Evolutionary conservation across 2,329 filamentous ascomycete species (phyloP), one percentile per base, ranked within the genome.

Genomic region (Lasiodiplodia sp.): DNA sequence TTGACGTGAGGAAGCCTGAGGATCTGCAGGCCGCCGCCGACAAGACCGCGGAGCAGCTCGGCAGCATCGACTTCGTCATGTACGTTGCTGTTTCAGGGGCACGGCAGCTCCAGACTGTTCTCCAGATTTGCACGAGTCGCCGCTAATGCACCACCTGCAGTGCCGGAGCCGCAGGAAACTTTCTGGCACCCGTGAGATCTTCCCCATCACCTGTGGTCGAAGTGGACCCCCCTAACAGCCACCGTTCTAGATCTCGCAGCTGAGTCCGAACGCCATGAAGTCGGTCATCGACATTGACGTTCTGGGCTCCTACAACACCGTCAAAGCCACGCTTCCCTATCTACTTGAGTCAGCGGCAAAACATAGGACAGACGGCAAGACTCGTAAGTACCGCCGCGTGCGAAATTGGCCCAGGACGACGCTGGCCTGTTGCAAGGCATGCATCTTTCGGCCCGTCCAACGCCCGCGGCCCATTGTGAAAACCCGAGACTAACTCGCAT

Each of bases 271-370:
- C 77, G 96, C 93, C 3, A 97, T 99, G 88, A 96, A 94, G 80
- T 86, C 92, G 0, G 96, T 99, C 72, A 95, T 98, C 75, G 96
- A 98, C 70, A 99, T 99, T 76, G 96, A 98, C 78, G 91, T 97
- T 2, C 81, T 98, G 44, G 96, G 96, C 38, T 96, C 92, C 18
- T 99, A 92, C 83, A 97, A 98, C 83, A 97, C 94, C 2, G 86
- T 97, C 76, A 98, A 98, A 82, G 94, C 95, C 3, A 96, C 93
- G 0, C 83, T 97, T 40, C 93, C 93, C 0, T 87, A 97, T 75
- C 87, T 99, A 3, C 81, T 93, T 14, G 86, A 88, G 73, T 96
- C 93, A n/a, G 90, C 92, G 1, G 80, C 82, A 40, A 87, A 87
- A 74, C 83, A 90, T 74, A 86, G 82, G 70, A 86, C 86, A 21